Conservation (phyloP, 805 yeast genomes). For the Candida michaelii region DNA sequence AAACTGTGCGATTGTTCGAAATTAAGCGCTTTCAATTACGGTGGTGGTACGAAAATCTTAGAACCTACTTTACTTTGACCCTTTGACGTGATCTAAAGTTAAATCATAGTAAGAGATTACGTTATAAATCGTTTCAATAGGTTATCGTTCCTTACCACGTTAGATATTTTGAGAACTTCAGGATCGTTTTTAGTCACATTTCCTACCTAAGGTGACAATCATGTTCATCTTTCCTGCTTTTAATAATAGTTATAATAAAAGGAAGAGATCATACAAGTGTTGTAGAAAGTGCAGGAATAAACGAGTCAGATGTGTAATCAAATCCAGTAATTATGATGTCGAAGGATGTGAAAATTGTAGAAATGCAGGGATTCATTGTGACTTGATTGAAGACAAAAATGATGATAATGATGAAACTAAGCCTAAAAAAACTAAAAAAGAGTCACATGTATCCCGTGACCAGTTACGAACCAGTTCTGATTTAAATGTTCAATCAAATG, state of each 20-base stretch:
- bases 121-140: neutral
- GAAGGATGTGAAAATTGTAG: slow-evolving; percentile 31
- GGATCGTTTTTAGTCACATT: too few species aligned
- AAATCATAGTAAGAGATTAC: too few species aligned
- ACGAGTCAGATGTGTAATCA: slow-evolving; percentile 29
- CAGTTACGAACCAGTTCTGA: neutral
- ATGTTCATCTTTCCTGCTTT: slow-evolving; percentile 41
- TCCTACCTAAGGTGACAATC: too few species aligned
- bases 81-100: neutral
- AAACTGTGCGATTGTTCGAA: neutral
- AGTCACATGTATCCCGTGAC: neutral
- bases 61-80: neutral
- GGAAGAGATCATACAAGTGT: slow-evolving; percentile 35
- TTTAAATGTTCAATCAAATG: too few species aligned
- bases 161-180: neutral
- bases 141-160: neutral
- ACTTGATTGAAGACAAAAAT: slow-evolving; percentile 10
- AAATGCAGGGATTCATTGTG: slow-evolving; percentile 22
- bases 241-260: slow-evolving; percentile 30
- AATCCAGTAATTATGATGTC: slow-evolving; percentile 23
- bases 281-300: slow-evolving; percentile 30
- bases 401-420: neutral
- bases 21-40: neutral
- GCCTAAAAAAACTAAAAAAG: neutral
- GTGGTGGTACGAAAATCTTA: neutral